These are phyloP conservation scores for Paecilomyces formosus DNA, from an alignment of 2,329 filamentous ascomycete species.

Conservation along the genomic window DNA sequence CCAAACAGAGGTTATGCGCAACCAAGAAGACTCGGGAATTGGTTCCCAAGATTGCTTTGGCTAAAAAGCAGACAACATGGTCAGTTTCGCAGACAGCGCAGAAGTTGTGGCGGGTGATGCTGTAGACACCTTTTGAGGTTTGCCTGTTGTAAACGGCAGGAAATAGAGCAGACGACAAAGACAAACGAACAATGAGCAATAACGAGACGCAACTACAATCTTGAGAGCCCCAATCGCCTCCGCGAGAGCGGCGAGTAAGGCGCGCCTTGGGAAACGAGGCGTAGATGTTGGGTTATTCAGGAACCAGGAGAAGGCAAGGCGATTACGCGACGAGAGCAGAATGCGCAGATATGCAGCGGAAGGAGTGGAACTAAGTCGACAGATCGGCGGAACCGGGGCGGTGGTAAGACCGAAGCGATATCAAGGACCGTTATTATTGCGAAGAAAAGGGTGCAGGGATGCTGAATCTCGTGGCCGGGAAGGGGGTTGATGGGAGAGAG, in stretches of 20 bases:
- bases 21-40: not conserved
- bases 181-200: not conserved
- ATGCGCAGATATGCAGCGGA: not conserved
- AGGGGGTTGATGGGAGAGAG: not conserved
- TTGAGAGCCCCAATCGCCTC: not conserved
- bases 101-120: not conserved
- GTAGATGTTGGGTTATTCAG: not conserved
- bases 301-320: not conserved
- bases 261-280: not conserved
- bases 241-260: not conserved
- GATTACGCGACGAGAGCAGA: not conserved
- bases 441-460: not conserved
- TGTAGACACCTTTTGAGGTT: not conserved
- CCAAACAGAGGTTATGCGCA: not conserved
- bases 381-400: not conserved
- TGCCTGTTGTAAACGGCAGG: not conserved
- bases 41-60: not conserved
- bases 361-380: not conserved
- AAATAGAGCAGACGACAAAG: not conserved
- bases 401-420: not conserved
- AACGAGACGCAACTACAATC: not conserved
- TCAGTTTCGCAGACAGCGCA: not conserved
- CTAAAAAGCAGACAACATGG: not conserved
- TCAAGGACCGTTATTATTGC: not conserved
- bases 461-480: not conserved